These are phyloP conservation scores for Tympanopsis confertula DNA, from an alignment of 2,329 filamentous ascomycete genomes.

Conservation along the genomic window DNA sequence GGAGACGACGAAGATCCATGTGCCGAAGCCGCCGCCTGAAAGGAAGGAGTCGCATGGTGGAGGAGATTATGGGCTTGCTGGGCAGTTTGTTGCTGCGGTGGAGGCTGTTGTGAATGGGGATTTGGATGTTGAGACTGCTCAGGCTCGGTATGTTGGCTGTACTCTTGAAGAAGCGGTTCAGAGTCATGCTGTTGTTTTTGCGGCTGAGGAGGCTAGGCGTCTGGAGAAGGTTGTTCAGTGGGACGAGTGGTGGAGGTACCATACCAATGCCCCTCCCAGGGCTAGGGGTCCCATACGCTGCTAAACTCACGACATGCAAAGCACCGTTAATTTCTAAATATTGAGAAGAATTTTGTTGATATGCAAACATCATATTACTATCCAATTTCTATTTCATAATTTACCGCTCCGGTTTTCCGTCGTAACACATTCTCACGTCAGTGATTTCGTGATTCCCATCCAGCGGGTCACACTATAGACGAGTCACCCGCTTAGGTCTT, in stretches of 20 bases:
- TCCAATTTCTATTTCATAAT: too few species aligned
- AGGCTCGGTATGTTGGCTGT: conserved; percentile 67
- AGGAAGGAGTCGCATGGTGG: conserved; percentile 58
- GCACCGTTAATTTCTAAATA: too few species aligned
- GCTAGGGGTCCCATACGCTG: too few species aligned
- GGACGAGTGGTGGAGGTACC: conserved; percentile 73
- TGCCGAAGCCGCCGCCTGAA: conserved; percentile 37
- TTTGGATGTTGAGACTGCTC: conserved; percentile 57
- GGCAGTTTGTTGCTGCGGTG: conserved; percentile 74
- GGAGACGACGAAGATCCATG: conserved; percentile 35
- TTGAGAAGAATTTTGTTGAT: too few species aligned
- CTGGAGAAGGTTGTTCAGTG: conserved; percentile 63
- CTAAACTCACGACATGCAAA: too few species aligned
- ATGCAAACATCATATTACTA: too few species aligned
- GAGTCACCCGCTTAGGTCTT: conserved; percentile 62
- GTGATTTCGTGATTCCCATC: too few species aligned
- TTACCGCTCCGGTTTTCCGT: too few species aligned
- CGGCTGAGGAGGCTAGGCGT: conserved; percentile 74
- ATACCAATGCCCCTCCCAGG: too few species aligned
- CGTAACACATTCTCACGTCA: too few species aligned
- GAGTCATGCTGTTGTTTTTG: conserved; percentile 88
- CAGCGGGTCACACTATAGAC: too few species aligned
- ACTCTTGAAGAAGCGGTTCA: conserved; percentile 76
- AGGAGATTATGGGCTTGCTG: conserved; percentile 67
- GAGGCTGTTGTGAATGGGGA: conserved; percentile 64